These are phyloP conservation scores for Ophiostoma quercus DNA, from an alignment of 2,329 filamentous ascomycete species.

Conservation along the genomic window DNA sequence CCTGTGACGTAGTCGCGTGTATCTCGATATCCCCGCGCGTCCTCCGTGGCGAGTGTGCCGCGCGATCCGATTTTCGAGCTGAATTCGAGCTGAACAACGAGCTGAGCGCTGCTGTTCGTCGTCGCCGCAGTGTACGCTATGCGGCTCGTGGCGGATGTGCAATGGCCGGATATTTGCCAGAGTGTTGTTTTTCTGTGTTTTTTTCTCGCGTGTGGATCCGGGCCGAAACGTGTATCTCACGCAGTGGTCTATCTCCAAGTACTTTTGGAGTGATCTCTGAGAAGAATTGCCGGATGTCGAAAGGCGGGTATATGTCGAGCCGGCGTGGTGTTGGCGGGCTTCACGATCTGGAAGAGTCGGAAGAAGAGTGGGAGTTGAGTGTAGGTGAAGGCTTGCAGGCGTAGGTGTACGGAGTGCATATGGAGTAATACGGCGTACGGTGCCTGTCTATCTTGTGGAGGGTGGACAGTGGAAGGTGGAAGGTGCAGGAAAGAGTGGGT, in stretches of 20 bases:
- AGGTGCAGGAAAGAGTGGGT: background rate
- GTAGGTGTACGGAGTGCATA: background rate
- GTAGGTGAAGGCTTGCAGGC: background rate
- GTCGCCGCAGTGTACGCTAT: background rate
- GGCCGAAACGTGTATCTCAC: constrained; percentile 14
- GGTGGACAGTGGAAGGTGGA: background rate
- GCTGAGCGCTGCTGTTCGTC: background rate
- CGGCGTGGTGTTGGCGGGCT: constrained; percentile 4
- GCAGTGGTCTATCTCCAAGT: background rate
- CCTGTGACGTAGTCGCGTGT: constrained; percentile 22
- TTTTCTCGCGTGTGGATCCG: constrained; percentile 15
- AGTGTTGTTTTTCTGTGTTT: background rate
- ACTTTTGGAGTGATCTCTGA: background rate
- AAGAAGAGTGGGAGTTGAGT: background rate
- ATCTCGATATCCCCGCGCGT: constrained; percentile 17
- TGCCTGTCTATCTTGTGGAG: background rate
- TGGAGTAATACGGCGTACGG: constrained; percentile 6
- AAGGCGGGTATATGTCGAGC: constrained; percentile 19
- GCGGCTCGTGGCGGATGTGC: background rate
- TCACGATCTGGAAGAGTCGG: constrained; percentile 14
- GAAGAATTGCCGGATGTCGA: background rate
- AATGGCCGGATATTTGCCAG: constrained; percentile 14
- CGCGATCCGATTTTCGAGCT: background rate
- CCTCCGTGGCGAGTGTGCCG: background rate
- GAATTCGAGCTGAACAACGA: background rate